A percentile compares a stretch with the other conserved stretches of the same genome.
Evolutionary conservation across 2,329 filamentous ascomycete species (phyloP).

Genomic region (Fusarium sp.): DNA sequence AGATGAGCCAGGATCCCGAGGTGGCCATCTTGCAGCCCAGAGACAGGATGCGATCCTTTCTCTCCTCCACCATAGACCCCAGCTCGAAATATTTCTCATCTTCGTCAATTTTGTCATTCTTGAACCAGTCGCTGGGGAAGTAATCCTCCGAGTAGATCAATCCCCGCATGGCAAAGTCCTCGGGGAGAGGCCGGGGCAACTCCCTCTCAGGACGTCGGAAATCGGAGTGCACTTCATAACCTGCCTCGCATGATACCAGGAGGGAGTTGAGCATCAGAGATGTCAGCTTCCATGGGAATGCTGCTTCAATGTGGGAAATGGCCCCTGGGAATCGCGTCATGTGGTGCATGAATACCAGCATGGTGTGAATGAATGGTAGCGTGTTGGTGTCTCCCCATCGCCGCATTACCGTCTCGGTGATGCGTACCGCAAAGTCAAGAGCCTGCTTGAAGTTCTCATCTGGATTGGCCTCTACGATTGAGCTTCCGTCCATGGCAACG

Average conservation of each 20-base stretch:
- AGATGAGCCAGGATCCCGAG: slow-evolving; percentile 58
- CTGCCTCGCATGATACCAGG: slow-evolving; percentile 41
- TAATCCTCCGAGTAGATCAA: slow-evolving; percentile 70
- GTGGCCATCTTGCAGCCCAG: slow-evolving; percentile 63
- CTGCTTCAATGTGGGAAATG: slow-evolving; percentile 56
- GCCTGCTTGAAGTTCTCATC: slow-evolving; percentile 50
- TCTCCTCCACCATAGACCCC: slow-evolving; percentile 66
- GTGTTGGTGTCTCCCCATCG: slow-evolving; percentile 69
- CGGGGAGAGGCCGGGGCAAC: slow-evolving; percentile 69
- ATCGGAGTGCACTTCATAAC: slow-evolving; percentile 53
- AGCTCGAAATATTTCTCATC: slow-evolving; percentile 74
- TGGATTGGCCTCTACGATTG: slow-evolving; percentile 39
- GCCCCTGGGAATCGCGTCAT: slow-evolving; percentile 56
- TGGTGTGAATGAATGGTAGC: slow-evolving; percentile 72
- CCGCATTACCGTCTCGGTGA: slow-evolving; percentile 60
- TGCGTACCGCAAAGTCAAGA: slow-evolving; percentile 56
- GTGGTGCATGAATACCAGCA: slow-evolving; percentile 68
- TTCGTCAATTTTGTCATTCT: slow-evolving; percentile 70
- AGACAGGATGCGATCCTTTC: slow-evolving; percentile 70
- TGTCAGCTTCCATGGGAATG: slow-evolving; percentile 65
- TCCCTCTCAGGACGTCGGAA: slow-evolving; percentile 62
- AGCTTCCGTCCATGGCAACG: slow-evolving; percentile 36
- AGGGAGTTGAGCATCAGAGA: slow-evolving; percentile 54
- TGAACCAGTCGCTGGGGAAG: slow-evolving; percentile 70
- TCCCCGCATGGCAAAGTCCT: slow-evolving; percentile 76